Evolutionary conservation across 352 stramenopile genomes (phyloP).

Genomic region (Halophytophthora polymorphica): DNA sequence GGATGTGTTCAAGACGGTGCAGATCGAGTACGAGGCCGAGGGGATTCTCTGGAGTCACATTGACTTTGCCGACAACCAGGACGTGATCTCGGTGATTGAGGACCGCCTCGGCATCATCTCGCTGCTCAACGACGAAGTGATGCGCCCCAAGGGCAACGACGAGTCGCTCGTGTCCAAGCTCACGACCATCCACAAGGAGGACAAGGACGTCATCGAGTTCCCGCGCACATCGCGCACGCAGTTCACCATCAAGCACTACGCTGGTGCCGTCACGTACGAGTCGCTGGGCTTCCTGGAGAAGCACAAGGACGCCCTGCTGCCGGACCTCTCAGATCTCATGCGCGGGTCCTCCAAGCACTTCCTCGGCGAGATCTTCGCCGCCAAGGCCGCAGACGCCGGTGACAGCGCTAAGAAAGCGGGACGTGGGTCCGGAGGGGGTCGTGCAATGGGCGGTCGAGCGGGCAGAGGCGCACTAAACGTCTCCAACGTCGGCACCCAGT

Average conservation of each 20-base stretch:
- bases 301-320: slow-evolving; percentile 93
- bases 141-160: slow-evolving; percentile 85
- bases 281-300: slow-evolving; percentile 93
- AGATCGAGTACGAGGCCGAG: slow-evolving; percentile 87
- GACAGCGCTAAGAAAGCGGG: slow-evolving; percentile 9
- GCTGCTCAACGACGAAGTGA: slow-evolving; percentile 88
- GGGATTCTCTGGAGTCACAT: slow-evolving; percentile 94
- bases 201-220: slow-evolving; percentile 77
- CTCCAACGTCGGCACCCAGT: slow-evolving; percentile 74
- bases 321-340: slow-evolving; percentile 90
- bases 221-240: slow-evolving; percentile 70
- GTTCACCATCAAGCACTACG: slow-evolving; percentile 95
- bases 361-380: slow-evolving; percentile 45
- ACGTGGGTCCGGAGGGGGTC: slow-evolving; percentile 22
- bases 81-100: slow-evolving; percentile 88
- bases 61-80: slow-evolving; percentile 88
- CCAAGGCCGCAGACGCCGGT: slow-evolving; percentile 25
- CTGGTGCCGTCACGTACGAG: slow-evolving; percentile 90
- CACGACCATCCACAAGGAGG: slow-evolving; percentile 72
- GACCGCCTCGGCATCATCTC: slow-evolving; percentile 85
- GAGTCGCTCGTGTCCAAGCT: slow-evolving; percentile 78
- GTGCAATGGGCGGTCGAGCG: slow-evolving; percentile 28
- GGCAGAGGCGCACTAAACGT: slow-evolving; percentile 49
- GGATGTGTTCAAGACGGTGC: slow-evolving; percentile 88
- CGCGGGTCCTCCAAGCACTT: slow-evolving; percentile 64